Evolutionary conservation across 768 basidiomycete genomes (phyloP), one percentile per base, ranked within the genome.

Genomic region (Galerina marginata): DNA sequence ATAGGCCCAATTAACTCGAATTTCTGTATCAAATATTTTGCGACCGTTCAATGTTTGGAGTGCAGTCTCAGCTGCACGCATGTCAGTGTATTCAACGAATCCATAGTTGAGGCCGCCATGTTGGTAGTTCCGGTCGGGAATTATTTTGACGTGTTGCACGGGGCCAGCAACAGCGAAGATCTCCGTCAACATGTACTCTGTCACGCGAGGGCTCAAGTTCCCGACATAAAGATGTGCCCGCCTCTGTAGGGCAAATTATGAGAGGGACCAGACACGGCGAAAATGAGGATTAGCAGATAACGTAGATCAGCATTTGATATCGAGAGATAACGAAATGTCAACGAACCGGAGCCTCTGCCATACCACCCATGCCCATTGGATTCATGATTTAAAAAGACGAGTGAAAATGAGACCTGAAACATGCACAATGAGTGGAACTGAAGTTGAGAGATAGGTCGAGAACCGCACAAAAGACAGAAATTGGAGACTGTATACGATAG

Each of bases 31-130:
- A 70, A 99, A 99, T 70, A 99, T 99, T 83, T 98, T 97, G 72
- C 97, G 92, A 47, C 97, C 97, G 74, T 99, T 99, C 69, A 99
- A 86, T 45, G 97, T 98, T 78, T 95, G 92, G 38, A 99, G 83
- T n/a, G 97, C 97, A 51, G 97, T 98, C 79, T 99, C 97, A 39
- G 97, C 97, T 39, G 95, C 93, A 64, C 94, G 91, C 93, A 99
- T 96, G 75, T 98, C 95, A 75, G 93, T 90, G 80, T 98, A 99
- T 78, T 99, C 97, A 76, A 99, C 96, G 78, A 96, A 99, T 68
- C 97, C 97, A 72, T 99, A 99, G 82, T 99, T 99, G 77, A 97
- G 90, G 62, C 97, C 97, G 58, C 96, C 97, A 73, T 99, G 97
- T 77, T 98, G 96, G 75, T 96, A 98, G 82, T 97, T 98, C 69